Percentiles rank a stretch among this genome's conserved stretches.
Evolutionary conservation across 2,329 filamentous ascomycete genomes (phyloP).

Genomic region (Escovopsis sp.): DNA sequence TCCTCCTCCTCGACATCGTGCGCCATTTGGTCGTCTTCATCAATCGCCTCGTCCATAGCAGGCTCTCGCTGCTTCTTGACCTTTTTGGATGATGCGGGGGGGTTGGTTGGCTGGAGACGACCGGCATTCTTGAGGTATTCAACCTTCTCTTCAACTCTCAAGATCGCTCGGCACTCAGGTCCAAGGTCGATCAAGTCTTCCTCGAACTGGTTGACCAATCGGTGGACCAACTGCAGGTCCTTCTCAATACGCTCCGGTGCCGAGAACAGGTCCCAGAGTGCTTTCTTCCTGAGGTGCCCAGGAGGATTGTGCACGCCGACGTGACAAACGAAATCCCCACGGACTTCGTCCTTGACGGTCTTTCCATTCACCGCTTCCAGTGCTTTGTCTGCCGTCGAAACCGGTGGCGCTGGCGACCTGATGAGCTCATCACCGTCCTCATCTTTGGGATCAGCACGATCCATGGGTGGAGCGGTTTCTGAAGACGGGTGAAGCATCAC

Average conservation of each 20-base stretch:
- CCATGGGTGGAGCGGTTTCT: constrained; percentile 49
- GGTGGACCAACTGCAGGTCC: constrained; percentile 69
- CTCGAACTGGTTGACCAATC: constrained; percentile 74
- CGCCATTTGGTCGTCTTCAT: constrained; percentile 50
- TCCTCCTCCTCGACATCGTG: constrained; percentile 31
- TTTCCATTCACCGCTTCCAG: constrained; percentile 94
- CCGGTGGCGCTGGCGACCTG: constrained; percentile 33
- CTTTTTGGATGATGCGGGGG: constrained; percentile 39
- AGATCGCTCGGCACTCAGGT: constrained; percentile 57
- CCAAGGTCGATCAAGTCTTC: constrained; percentile 48
- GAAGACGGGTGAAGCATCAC: constrained; percentile 80
- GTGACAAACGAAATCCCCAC: constrained; percentile 94
- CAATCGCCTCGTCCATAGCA: constrained; percentile 45
- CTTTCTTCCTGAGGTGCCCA: constrained; percentile 76
- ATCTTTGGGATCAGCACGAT: constrained; percentile 60
- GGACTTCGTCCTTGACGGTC: constrained; percentile 84
- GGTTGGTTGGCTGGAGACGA: constrained; percentile 53
- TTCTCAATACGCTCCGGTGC: constrained; percentile 86
- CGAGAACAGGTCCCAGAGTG: constrained; percentile 91
- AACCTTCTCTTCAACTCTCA: constrained; percentile 75
- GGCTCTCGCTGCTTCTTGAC: constrained; percentile 45
- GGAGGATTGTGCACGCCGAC: constrained; percentile 92
- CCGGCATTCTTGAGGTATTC: constrained; percentile 66
- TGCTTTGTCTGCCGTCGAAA: constrained; percentile 65
- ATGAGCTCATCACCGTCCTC: constrained; percentile 46